A percentile compares a stretch with the other conserved stretches of the same genome.
Conservation (phyloP, 768 basidiomycete genomes). For the Termitomyces sp. region DNA sequence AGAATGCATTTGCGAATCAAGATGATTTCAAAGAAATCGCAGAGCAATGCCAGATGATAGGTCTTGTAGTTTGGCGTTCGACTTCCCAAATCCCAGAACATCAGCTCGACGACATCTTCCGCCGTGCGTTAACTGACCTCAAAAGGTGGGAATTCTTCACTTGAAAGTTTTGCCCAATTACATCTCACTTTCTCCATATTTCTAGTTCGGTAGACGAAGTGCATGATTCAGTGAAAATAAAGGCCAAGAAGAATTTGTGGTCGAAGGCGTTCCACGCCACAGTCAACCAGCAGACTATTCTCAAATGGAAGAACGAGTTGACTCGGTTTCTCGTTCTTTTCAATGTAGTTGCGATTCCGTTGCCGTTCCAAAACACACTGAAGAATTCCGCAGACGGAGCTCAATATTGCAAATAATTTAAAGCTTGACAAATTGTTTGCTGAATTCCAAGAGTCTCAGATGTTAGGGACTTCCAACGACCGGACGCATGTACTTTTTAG, state of each 20-base stretch:
- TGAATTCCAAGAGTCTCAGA: constrained; percentile 1
- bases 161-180: neutral
- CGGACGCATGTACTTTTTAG: too few relatives aligned
- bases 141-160: neutral
- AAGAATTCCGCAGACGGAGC: neutral
- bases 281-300: constrained; percentile 7
- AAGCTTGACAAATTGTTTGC: constrained; percentile 7
- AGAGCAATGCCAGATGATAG: too few relatives aligned
- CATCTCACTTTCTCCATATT: neutral
- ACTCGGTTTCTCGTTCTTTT: constrained; percentile 2
- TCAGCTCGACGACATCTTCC: too few relatives aligned
- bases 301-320: constrained; percentile 5
- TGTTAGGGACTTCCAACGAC: too few relatives aligned
- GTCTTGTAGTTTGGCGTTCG: too few relatives aligned
- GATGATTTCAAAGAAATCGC: too few relatives aligned
- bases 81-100: too few relatives aligned
- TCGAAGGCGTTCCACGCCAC: constrained; percentile 6
- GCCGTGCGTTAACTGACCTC: too few relatives aligned
- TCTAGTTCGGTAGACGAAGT: neutral
- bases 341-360: neutral
- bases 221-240: neutral
- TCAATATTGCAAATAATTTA: constrained; percentile 5
- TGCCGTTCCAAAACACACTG: neutral
- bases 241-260: neutral
- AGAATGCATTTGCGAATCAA: too few relatives aligned